Evolutionary conservation across 805 yeast genomes (phyloP), one percentile per base, ranked within the genome.

Genomic region (Saccharomyces eubayanus): DNA sequence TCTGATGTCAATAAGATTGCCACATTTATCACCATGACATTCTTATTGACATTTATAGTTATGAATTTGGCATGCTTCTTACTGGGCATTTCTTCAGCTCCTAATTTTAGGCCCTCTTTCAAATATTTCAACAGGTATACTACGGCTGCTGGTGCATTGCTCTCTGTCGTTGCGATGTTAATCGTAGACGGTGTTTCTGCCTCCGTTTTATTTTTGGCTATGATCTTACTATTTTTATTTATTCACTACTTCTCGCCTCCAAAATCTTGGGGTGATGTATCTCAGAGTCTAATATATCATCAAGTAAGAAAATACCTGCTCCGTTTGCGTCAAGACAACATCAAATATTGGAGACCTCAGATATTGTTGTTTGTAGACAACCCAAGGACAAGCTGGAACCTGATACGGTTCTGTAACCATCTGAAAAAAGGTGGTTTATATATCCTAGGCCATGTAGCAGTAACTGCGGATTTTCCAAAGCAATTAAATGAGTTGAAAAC

Each of bases 291-390:
- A 56, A 92, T 94, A 50, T 94, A 94, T 68, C 99, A 94, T 67
- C 99, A 94, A 70, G 98, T 94, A 10, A 76, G 99, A 60, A 94
- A 94, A 66, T 94, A 94, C 65, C 52, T 70, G 16, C 72, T 94
- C 55, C 76, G 96, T 52, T 75, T 92, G 46, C 80, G 89, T 55
- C 89, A 89, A 62, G 96, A 94, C 64, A 95, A 92, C 67, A 97
- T 94, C 51, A 94, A 94, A 71, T 94, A 91, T 67, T 94, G 99
- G 99, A 77, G 99, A 61, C 99, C 99, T 0, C 99, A 94, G 68
- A 85, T 94, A 43, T 73, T 94, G 55, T 71, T 94, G 30, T 72
- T 94, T 31, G 92, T 91, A 45, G 98, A 94, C 63, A 87, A 89
- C 61, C 98, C 99, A 0, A 74, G 96, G 57, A 84, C 96, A 0